A percentile compares a stretch with the other conserved stretches of the same genome.
phyloP scores from a whole-genome alignment of 139 green algal species.

The Ettlia oleoabundans region DNA sequence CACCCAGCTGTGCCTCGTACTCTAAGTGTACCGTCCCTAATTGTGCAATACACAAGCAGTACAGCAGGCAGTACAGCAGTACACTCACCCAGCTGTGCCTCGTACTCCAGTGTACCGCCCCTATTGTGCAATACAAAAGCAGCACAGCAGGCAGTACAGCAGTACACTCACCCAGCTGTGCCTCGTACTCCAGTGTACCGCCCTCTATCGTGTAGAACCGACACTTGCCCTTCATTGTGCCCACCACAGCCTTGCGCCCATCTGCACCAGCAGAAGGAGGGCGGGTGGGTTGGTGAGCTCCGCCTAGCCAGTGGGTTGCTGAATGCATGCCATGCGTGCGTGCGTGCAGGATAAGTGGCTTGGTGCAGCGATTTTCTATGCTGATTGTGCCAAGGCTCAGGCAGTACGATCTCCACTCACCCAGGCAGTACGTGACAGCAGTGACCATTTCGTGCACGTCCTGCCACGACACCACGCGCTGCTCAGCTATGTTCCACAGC shows the following conservation, averaged over 20 bases:
- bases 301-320: too few species aligned
- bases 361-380: too few species aligned
- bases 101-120: conserved; percentile 89
- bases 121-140: too few species aligned
- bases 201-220: conserved; percentile 66
- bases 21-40: conserved; percentile 63
- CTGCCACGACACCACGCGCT: conserved; percentile 73
- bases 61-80: too few species aligned
- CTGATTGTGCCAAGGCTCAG: too few species aligned
- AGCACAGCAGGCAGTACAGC: too few species aligned
- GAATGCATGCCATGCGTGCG: too few species aligned
- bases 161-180: conserved; percentile 68
- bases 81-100: conserved; percentile 69
- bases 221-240: conserved; percentile 78
- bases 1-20: conserved; percentile 80
- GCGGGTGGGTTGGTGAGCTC: background rate
- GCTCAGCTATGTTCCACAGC: conserved; percentile 88
- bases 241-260: conserved; percentile 67
- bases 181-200: conserved; percentile 78
- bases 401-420: background rate
- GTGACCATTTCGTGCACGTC: conserved; percentile 94
- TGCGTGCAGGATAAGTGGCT: too few species aligned
- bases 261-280: conserved; percentile 24
- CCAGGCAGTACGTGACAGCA: conserved; percentile 66
- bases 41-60: conserved; percentile 75